Conservation (phyloP, 2,329 filamentous ascomycete genomes). For the Elsinoe ampelina region DNA sequence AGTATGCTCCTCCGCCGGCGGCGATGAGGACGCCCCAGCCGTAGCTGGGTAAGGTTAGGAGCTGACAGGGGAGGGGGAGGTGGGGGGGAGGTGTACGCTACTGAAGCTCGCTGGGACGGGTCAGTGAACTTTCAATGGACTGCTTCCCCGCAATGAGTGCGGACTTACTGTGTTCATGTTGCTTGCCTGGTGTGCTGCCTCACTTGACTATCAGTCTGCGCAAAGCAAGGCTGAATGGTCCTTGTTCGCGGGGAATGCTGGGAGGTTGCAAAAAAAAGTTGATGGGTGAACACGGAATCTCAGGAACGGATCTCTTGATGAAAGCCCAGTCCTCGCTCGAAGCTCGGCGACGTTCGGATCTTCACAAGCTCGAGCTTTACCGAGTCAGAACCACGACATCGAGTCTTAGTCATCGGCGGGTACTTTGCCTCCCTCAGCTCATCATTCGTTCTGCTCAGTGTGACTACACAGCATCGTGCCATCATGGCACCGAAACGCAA, state of each 20-base stretch:
- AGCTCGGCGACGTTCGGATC: constrained; percentile 5
- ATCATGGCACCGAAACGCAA: constrained; percentile 32
- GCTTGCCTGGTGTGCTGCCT: not conserved
- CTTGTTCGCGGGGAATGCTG: not conserved
- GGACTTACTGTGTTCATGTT: constrained; percentile 23
- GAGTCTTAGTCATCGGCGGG: constrained; percentile 4
- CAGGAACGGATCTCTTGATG: not conserved
- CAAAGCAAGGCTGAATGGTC: not conserved
- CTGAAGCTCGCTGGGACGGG: constrained; percentile 11
- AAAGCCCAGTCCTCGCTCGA: constrained; percentile 8
- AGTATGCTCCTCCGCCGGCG: constrained; percentile 85
- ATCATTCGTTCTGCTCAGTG: constrained; percentile 17
- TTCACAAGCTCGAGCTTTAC: constrained; percentile 4
- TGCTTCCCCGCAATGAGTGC: not conserved
- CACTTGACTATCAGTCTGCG: not conserved
- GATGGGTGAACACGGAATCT: constrained; percentile 6
- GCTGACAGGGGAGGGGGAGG: not conserved
- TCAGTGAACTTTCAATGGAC: not conserved
- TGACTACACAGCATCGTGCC: not conserved
- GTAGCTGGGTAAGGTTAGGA: constrained; percentile 47
- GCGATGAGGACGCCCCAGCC: constrained; percentile 86
- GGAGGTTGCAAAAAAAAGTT: not conserved
- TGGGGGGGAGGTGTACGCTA: constrained; percentile 13
- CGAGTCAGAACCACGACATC: constrained; percentile 10
- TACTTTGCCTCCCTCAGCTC: not conserved